Percentiles rank a stretch among this genome's conserved stretches.
Evolutionary conservation across 164 flowering plant species (phyloP).

Genomic region (Amborella trichopoda): DNA sequence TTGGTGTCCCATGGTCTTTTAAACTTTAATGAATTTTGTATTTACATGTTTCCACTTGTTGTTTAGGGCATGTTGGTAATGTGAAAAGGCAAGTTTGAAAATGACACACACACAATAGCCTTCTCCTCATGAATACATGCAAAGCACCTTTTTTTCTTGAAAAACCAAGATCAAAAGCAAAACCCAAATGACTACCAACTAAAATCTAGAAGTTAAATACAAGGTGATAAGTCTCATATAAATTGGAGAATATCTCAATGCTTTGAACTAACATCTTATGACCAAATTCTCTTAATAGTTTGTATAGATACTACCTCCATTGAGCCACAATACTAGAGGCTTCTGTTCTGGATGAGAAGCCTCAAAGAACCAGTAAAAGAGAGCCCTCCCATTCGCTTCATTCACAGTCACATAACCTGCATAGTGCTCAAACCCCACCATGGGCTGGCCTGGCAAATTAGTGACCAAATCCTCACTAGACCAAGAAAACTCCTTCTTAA

Average conservation of each 20-base stretch:
- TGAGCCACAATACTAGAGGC: conserved; percentile 58
- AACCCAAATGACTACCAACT: neutral
- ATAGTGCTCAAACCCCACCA: conserved; percentile 34
- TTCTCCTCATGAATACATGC: neutral
- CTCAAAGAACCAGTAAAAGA: conserved; percentile 60
- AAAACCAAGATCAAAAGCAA: neutral
- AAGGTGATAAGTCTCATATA: neutral
- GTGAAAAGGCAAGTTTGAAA: no score
- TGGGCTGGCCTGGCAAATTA: conserved; percentile 43
- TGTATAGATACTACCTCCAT: conserved; percentile 44
- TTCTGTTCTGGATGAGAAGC: conserved; percentile 16
- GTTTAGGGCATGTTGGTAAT: no score
- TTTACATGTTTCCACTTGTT: no score
- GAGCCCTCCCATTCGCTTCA: conserved; percentile 23
- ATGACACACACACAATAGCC: no score
- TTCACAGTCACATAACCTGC: conserved; percentile 42
- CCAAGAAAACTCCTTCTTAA: neutral
- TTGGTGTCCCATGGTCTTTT: no score
- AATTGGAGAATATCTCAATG: neutral
- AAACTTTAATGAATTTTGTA: no score
- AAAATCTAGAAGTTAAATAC: neutral
- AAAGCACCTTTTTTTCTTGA: neutral
- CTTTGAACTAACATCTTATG: no score
- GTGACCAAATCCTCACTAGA: conserved; percentile 21
- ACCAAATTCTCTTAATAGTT: neutral